Percentiles rank a stretch among this genome's conserved stretches.
Conservation (phyloP, 306 rosid genomes). For the Cucumis hystrix region DNA sequence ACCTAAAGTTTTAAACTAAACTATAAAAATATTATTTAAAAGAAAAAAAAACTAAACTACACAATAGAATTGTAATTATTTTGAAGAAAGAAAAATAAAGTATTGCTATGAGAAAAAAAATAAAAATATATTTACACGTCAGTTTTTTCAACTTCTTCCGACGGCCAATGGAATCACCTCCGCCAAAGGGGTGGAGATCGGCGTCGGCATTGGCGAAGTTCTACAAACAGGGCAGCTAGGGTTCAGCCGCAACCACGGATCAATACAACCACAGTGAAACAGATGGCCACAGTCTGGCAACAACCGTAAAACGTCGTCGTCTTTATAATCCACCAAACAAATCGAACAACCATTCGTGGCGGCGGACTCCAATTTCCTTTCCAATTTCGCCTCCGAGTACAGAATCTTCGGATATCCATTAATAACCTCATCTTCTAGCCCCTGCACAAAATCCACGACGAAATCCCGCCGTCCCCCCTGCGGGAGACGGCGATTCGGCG, state of each 20-base stretch:
- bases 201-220: constrained; percentile 79
- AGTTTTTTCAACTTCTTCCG: not conserved
- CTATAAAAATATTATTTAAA: not conserved
- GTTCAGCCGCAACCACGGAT: constrained; percentile 73
- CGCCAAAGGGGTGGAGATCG: constrained; percentile 78
- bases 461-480: constrained; percentile 9
- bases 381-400: constrained; percentile 51
- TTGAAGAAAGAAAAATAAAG: not conserved
- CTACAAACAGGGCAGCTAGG: constrained; percentile 92
- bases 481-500: constrained; percentile 6
- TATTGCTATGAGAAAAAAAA: not conserved
- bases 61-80: not conserved
- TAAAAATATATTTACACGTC: not conserved
- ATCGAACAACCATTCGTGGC: constrained; percentile 49
- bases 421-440: constrained; percentile 59
- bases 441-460: constrained; percentile 53
- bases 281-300: constrained; percentile 78
- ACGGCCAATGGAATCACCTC: constrained; percentile 75
- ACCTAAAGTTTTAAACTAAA: not conserved
- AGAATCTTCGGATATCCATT: constrained; percentile 53
- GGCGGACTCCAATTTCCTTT: constrained; percentile 28
- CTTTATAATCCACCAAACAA: constrained; percentile 68
- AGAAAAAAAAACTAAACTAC: no score
- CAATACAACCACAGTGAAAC: constrained; percentile 63
- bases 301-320: constrained; percentile 34